Conservation (phyloP, 805 yeast genomes). For the Candida railenensis region DNA sequence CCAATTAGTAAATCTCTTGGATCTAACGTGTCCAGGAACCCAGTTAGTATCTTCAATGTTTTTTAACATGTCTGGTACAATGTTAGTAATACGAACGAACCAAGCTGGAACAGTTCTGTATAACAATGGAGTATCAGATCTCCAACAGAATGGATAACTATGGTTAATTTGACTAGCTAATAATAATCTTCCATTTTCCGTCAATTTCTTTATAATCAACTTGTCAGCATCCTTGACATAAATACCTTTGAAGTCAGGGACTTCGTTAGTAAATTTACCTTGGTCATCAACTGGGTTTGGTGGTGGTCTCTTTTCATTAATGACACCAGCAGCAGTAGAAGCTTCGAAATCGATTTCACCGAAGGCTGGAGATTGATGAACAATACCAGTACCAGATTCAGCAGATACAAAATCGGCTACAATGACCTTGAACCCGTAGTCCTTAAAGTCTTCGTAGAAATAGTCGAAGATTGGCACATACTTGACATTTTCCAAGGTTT, state of each 20-base stretch:
- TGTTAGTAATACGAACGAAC: slow-evolving; percentile 89
- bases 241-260: slow-evolving; percentile 70
- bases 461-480: slow-evolving; percentile 84
- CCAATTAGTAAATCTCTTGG: slow-evolving; percentile 97
- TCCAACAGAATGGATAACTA: slow-evolving; percentile 99
- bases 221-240: slow-evolving; percentile 97
- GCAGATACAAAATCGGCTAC: slow-evolving; percentile 81
- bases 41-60: slow-evolving; percentile 86
- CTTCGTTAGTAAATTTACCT: slow-evolving; percentile 79
- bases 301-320: slow-evolving; percentile 63
- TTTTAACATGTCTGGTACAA: slow-evolving; percentile 84
- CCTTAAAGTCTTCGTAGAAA: slow-evolving; percentile 73
- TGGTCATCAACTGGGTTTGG: slow-evolving; percentile 96
- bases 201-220: slow-evolving; percentile 79
- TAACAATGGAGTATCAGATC: slow-evolving; percentile 96
- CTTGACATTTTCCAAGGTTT: slow-evolving; percentile 72
- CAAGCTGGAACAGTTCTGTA: slow-evolving; percentile 98
- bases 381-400: slow-evolving; percentile 99
- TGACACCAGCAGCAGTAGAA: slow-evolving; percentile 73
- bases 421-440: slow-evolving; percentile 79
- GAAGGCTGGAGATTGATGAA: slow-evolving; percentile 97
- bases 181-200: slow-evolving; percentile 72
- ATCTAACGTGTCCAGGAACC: slow-evolving; percentile 91
- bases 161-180: slow-evolving; percentile 84
- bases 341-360: slow-evolving; percentile 98